Base-by-base conservation (phyloP, 1,284 basidiomycete species). In the Ceratobasidium sp. region DNA sequence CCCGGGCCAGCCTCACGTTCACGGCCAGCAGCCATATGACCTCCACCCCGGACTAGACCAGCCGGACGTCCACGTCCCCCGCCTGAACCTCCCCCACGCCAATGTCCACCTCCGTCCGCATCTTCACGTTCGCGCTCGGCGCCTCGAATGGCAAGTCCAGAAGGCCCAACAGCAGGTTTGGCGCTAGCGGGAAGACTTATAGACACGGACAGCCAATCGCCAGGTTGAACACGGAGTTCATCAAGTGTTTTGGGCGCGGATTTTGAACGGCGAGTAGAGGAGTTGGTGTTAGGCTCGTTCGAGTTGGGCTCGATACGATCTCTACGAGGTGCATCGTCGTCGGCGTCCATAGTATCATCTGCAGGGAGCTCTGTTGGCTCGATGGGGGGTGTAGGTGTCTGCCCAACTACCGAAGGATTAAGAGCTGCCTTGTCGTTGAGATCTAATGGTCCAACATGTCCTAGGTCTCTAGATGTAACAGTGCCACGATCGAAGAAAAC, bases 401-500 rank as follows among this genome's bases (percentile, higher is more conserved):
- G 62, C 15, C 50, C 73, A 46, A 33, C 48, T 20, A 9, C 15
- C 3, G 90, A 85, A 13, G 83, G 83, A 67, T 86, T 33, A 4
- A 33, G 46, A 48, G 90, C 84, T 50, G 92, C 91, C 82, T 93
- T 91, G 71, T 93, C 92, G 3, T 94, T 88, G 80, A 94, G 91
- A 84, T 94, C 93, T 79, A 93, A 90, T 44, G 93, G 92, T 83
- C 92, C 92, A 57, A 94, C 91, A 81, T 89, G 89, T 26, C 93
- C 93, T 57, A 94, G 88, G 61, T 94, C 93, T 84, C 94, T 94
- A 82, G 90, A 88, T 0, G 90, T 85, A 80, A 91, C 92, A 23
- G 89, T 88, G 5, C 93, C 93, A 81, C 91, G 90, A 83, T 94
- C 93, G 0, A 92, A 91, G 80, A 91, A 94, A 54, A 94, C 89